Evolutionary conservation across 78 protist species (phyloP).

Genomic region (Anaeramoeba ignava): DNA sequence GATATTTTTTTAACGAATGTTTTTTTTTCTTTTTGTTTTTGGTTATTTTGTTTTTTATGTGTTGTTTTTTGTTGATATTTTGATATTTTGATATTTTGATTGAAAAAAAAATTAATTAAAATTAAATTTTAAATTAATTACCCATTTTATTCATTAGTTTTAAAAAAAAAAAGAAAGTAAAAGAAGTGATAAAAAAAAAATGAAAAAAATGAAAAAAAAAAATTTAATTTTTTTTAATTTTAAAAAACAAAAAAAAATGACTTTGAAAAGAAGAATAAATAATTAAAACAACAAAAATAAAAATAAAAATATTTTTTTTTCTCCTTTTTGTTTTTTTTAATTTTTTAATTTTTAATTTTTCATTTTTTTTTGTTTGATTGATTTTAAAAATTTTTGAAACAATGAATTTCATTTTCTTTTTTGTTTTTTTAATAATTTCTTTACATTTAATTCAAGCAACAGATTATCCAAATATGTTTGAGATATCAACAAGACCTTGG

Average conservation of each 20-base stretch:
- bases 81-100: conserved; percentile 2
- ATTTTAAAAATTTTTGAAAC: too few species aligned
- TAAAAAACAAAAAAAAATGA: conserved; percentile 3
- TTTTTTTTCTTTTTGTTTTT: conserved; percentile 3
- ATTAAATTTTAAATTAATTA: too few species aligned
- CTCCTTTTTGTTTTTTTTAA: background rate
- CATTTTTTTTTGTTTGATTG: too few species aligned
- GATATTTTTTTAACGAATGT: background rate
- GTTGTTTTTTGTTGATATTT: background rate
- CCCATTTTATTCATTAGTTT: too few species aligned
- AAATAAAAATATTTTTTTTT: background rate
- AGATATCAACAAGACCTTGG: conserved; percentile 27
- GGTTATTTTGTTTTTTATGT: background rate
- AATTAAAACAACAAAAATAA: background rate
- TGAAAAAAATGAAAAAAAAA: too few species aligned
- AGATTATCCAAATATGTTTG: conserved; percentile 2
- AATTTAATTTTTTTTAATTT: too few species aligned
- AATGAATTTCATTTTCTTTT: too few species aligned
- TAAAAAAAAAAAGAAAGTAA: too few species aligned
- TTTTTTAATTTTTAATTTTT: background rate
- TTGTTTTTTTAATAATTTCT: too few species aligned
- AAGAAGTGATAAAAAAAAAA: too few species aligned
- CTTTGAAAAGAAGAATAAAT: background rate
- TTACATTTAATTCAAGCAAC: too few species aligned
- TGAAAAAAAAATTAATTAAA: too few species aligned